Evolutionary conservation across 23 red algal genomes (phyloP).

Genomic region (Cyanidiococcus yangmingshanensis): DNA sequence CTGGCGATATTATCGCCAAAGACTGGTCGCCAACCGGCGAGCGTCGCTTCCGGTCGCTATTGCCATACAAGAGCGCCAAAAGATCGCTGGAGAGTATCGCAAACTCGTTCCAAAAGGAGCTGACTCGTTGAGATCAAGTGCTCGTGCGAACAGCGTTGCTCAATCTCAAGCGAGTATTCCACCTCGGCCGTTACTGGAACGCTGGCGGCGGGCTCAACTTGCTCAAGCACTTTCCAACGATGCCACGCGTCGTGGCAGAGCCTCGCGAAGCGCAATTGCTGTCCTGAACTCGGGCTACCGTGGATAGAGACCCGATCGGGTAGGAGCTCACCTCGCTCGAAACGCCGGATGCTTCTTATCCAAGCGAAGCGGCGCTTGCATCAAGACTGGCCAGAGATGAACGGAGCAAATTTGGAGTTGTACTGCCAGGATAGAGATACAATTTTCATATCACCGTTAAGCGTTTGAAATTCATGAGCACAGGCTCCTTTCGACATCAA

Average conservation of each 20-base stretch:
- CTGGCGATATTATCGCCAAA: constrained; percentile 29
- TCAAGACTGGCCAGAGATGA: no score
- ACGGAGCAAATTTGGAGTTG: no score
- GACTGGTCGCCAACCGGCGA: neutral
- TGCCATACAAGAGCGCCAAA: neutral
- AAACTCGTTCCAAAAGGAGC: neutral
- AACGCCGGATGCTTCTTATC: neutral
- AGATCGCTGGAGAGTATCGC: neutral
- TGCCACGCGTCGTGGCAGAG: constrained; percentile 45
- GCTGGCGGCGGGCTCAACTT: constrained; percentile 18
- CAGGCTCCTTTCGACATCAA: no score
- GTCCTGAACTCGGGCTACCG: constrained; percentile 86
- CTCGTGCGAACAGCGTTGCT: neutral
- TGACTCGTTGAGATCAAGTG: neutral
- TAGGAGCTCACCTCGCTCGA: neutral
- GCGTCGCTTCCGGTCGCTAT: neutral
- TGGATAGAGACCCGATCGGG: neutral
- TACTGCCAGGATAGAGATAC: no score
- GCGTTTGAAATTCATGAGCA: no score
- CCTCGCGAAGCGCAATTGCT: constrained; percentile 29
- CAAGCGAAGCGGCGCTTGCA: no score
- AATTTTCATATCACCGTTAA: no score
- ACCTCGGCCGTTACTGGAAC: constrained; percentile 14
- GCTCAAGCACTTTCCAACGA: neutral
- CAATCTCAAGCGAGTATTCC: neutral